phyloP scores from a whole-genome alignment of 495 filamentous ascomycete species.

The Penicillium diatomitis region DNA sequence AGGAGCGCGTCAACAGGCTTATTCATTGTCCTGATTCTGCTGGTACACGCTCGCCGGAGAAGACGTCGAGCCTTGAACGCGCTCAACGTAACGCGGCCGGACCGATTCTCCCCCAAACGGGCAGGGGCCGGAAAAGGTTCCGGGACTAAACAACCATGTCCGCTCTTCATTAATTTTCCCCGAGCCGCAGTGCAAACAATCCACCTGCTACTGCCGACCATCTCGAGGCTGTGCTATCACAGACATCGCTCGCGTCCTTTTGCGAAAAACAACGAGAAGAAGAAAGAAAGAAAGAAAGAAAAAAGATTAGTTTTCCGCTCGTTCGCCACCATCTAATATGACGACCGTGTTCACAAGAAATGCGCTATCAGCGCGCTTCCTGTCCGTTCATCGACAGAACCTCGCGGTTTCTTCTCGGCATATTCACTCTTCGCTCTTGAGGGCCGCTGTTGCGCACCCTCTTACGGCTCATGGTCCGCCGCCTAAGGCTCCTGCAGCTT shows the following conservation, averaged over 20 bases:
- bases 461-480: constrained; percentile 79
- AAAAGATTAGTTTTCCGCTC: too few species aligned
- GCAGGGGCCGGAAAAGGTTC: constrained; percentile 12
- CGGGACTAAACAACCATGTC: background rate
- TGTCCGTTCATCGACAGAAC: constrained; percentile 9
- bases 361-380: constrained; percentile 14
- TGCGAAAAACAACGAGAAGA: too few species aligned
- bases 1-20: too few species aligned
- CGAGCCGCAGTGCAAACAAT: background rate
- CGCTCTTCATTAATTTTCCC: background rate
- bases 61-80: background rate
- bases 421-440: constrained; percentile 46
- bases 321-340: too few species aligned
- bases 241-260: too few species aligned
- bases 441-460: constrained; percentile 51
- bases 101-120: constrained; percentile 1
- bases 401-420: constrained; percentile 17
- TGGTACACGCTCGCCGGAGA: background rate
- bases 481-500: constrained; percentile 60
- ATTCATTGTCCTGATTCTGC: too few species aligned
- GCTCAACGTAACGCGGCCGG: background rate
- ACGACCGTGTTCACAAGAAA: constrained; percentile 20
- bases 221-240: too few species aligned
- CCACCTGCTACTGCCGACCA: too few species aligned
- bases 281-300: too few species aligned